Conservation (phyloP, 768 basidiomycete species). For the Pleurotus djamor region DNA sequence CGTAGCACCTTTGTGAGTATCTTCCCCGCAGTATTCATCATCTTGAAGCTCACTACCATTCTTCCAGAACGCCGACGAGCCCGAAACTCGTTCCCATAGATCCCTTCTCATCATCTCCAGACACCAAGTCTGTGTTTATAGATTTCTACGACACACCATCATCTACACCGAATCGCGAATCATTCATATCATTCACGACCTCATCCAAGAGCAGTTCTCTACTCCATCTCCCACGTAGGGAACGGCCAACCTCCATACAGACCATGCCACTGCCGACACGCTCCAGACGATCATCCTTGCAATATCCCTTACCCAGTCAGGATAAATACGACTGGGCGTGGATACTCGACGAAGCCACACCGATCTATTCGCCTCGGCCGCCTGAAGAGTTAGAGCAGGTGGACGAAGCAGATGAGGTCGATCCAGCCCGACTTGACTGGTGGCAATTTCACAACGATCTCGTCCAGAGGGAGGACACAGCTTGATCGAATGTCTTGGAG, state of each 20-base stretch:
- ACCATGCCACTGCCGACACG: slow-evolving; percentile 23
- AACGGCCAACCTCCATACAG: slow-evolving; percentile 21
- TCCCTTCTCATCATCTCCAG: slow-evolving; percentile 35
- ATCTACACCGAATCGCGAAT: slow-evolving; percentile 28
- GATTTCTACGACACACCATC: slow-evolving; percentile 30
- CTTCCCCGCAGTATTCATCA: not conserved
- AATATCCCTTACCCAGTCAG: slow-evolving; percentile 19
- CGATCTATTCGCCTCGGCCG: slow-evolving; percentile 14
- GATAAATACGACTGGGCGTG: slow-evolving; percentile 31
- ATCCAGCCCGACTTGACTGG: slow-evolving; percentile 49
- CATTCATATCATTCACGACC: slow-evolving; percentile 37
- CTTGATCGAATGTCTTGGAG: not conserved
- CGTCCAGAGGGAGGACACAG: slow-evolving; percentile 21
- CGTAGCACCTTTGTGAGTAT: slow-evolving; percentile 9
- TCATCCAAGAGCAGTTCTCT: slow-evolving; percentile 25
- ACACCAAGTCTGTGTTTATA: slow-evolving; percentile 43
- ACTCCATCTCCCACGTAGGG: slow-evolving; percentile 14
- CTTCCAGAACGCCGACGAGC: not conserved
- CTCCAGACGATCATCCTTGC: slow-evolving; percentile 28
- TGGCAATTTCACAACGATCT: slow-evolving; percentile 54
- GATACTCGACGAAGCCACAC: slow-evolving; percentile 34
- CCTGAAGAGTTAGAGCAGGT: slow-evolving; percentile 13
- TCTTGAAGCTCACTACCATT: slow-evolving; percentile 12
- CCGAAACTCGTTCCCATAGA: slow-evolving; percentile 24
- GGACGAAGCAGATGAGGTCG: slow-evolving; percentile 25